phyloP scores from a whole-genome alignment of 768 basidiomycete genomes.

The Leccinum pellstonianum region DNA sequence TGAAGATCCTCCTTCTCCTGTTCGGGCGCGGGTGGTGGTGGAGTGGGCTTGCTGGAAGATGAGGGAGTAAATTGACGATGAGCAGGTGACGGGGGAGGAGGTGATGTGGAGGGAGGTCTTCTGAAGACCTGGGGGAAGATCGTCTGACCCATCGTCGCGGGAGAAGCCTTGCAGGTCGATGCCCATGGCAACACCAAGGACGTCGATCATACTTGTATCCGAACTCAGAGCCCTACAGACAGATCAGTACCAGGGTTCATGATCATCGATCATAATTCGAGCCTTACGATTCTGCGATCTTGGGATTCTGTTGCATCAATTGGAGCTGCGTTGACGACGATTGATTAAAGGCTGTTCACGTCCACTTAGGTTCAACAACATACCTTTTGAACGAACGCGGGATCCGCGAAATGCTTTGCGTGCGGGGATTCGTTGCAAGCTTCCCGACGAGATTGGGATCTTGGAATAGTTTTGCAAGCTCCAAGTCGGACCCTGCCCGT shows the following conservation, averaged over 20 bases:
- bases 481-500: constrained; percentile 48
- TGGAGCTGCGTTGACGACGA: constrained; percentile 44
- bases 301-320: constrained; percentile 67
- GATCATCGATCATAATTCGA: background rate
- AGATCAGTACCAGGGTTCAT: background rate
- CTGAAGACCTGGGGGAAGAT: constrained; percentile 62
- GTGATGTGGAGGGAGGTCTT: constrained; percentile 24
- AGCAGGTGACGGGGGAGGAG: constrained; percentile 26
- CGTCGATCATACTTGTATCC: constrained; percentile 93
- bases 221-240: constrained; percentile 47
- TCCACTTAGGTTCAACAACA: background rate
- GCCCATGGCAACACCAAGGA: constrained; percentile 89
- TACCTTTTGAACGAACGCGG: constrained; percentile 74
- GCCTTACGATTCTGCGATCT: constrained; percentile 56
- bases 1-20: constrained; percentile 66
- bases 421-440: constrained; percentile 84
- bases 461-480: constrained; percentile 73
- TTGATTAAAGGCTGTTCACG: background rate
- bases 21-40: constrained; percentile 39
- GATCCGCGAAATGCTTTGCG: constrained; percentile 80
- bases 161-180: constrained; percentile 87
- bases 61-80: constrained; percentile 36
- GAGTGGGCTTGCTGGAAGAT: constrained; percentile 39
- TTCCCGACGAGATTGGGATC: constrained; percentile 84
- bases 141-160: constrained; percentile 80